Evolutionary conservation across 2,329 filamentous ascomycete genomes (phyloP).

Genomic region (Cladobotryum protrusum): DNA sequence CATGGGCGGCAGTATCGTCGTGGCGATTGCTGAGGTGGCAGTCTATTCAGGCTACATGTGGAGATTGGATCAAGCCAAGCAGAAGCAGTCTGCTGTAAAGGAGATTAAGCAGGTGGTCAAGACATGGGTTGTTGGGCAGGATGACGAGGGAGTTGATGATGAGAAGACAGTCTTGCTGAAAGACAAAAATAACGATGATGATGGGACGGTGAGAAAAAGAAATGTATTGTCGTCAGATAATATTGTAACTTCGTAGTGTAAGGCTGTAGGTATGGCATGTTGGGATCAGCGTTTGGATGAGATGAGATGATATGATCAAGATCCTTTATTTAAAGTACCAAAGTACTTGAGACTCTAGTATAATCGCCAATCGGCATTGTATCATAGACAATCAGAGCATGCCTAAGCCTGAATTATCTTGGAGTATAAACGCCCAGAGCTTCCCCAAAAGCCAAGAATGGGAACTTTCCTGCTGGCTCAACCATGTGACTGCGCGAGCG

Average conservation of each 20-base stretch:
- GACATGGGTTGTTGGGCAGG: conserved; percentile 59
- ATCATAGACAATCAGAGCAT: too few species aligned
- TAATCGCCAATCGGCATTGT: too few species aligned
- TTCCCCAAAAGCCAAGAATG: too few species aligned
- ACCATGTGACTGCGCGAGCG: conserved; percentile 17
- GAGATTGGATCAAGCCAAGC: conserved; percentile 62
- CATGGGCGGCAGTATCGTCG: conserved; percentile 61
- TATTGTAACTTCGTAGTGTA: not conserved
- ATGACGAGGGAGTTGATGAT: conserved; percentile 16
- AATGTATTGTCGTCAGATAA: conserved; percentile 11
- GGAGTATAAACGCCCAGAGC: too few species aligned
- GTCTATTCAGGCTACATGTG: conserved; percentile 72
- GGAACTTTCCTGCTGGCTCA: too few species aligned
- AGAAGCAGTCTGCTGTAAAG: conserved; percentile 50
- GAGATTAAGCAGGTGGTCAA: conserved; percentile 65
- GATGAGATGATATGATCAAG: not conserved
- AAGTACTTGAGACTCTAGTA: not conserved
- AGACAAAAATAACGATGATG: conserved; percentile 15
- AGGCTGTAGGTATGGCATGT: not conserved
- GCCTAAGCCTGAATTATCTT: too few species aligned
- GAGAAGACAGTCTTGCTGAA: conserved; percentile 21
- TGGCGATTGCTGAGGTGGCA: conserved; percentile 69
- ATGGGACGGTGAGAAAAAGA: conserved; percentile 22
- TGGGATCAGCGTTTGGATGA: too few species aligned
- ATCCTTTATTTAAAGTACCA: too few species aligned